Evolutionary conservation across 192 early-diverging fungal genomes (phyloP), one percentile per base, ranked within the genome.

Genomic region (Polychytrium aggregatum): DNA sequence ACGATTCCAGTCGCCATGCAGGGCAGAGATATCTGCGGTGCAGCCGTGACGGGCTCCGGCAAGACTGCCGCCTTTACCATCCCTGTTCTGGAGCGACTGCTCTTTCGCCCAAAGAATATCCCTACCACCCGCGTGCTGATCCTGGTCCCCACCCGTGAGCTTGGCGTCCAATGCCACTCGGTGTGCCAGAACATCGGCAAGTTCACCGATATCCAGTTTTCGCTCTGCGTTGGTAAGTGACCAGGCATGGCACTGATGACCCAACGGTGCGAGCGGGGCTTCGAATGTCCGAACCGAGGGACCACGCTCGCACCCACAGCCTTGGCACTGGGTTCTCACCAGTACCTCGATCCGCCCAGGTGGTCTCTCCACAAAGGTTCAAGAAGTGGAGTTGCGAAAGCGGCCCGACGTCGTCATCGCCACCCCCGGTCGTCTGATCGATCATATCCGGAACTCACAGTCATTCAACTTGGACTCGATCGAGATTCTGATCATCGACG

Each of bases 401-500:
- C 72, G 84, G 17, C 96, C 93, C 5, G 93, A 99, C 58, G 68
- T 96, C 1, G 82, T 99, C 37, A 90, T 99, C 62, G 93, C 93
- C 20, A 99, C 96, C 8, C 93, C 96, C 7, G 96, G 96, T 60
- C 85, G 96, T 50, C 75, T 99, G 27, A 96, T 99, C 55, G 96
- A 99, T 66, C 93, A 97, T 55, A 63, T 99, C 34, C 83, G 83
- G 51, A 99, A 99, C 68, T 90, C 92, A 36, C 72, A 63, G 39
- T 82, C 84, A 21, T 94, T 99, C 71, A 67, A 69, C 11, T 53
- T 97, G 29, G 92, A 96, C 49, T 63, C 56, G 16, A 82, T 97
- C 56, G 93, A 97, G 61, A 97, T 99, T 56, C 55, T 99, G 37
- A 79, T 99, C 9, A 96, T 99, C 79, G 96, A 99, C 63, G 96